Base-by-base conservation (phyloP, 768 basidiomycete genomes). In the Pleurotus tuber-regium region DNA sequence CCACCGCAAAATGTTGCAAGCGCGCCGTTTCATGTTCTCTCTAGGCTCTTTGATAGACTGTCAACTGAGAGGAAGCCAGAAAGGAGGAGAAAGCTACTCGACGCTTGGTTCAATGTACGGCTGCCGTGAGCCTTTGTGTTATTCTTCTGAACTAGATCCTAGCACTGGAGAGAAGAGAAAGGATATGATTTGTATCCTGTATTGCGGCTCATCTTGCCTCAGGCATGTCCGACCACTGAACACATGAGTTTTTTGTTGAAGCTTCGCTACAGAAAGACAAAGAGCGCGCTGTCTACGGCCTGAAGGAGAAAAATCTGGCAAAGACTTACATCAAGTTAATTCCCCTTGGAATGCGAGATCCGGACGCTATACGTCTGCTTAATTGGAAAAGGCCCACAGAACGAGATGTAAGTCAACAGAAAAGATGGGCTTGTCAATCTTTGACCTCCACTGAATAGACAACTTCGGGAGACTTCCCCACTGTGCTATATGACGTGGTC, bases 241-340 rank as follows among this genome's bases (percentile, higher is more conserved):
- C n/a, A 38, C 29, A 2, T 19, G 21, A 29, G 35, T 23, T 28
- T 19, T 12, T n/a, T n/a, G n/a, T n/a, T 35, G 5, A 12, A 16
- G 11, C 31, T 38, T 43, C 26, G 14, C 11, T 52, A 18, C 65
- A 98, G 93, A 91, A 97, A 81, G 97, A 98, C 65, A 80, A 87
- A 28, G 92, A 98, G 55, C 84, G 97, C 48, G 81, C 91, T 0
- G 86, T 94, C 0, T 99, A 98, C 66, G 91, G 93, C 11, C 68
- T 97, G 57, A 99, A 99, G 65, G 97, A 99, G 72, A 89, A 89
- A 70, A 90, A 89, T 63, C 72, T 99, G 2, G 95, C 94, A 4
- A 98, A 94, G 67, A 84, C 83, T 8, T 97, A 95, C 64, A 92
- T 96, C 71, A 86, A 88, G 55, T 78, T 95, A 2, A 88, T 98